Conservation (phyloP, 2,329 filamentous ascomycete species). For the Sarocladium kiliense region DNA sequence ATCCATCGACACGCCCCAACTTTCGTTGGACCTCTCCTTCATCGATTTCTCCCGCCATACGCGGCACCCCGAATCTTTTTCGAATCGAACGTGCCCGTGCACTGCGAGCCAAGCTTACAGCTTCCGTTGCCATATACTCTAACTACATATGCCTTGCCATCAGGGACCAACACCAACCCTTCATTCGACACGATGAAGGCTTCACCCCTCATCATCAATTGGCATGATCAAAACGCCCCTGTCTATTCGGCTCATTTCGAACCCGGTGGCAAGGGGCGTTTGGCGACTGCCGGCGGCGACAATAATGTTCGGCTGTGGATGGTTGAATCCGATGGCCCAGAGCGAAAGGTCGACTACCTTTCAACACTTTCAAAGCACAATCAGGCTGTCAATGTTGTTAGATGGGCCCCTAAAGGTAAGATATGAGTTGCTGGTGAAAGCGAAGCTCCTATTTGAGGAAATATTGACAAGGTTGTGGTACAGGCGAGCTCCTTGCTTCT, state of each 20-base stretch:
- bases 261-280: conserved; percentile 79
- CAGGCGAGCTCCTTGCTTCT: conserved; percentile 88
- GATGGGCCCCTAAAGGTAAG: conserved; percentile 89
- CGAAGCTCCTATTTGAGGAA: no score
- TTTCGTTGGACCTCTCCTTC: not conserved
- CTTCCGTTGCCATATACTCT: not conserved
- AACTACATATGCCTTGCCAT: conserved; percentile 22
- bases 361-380: conserved; percentile 91
- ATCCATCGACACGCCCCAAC: not conserved
- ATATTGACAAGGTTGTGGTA: no score
- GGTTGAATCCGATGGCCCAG: conserved; percentile 77
- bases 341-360: conserved; percentile 85
- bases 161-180: conserved; percentile 17
- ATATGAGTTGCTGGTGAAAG: no score
- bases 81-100: not conserved
- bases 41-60: conserved; percentile 4
- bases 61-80: not conserved
- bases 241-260: conserved; percentile 98
- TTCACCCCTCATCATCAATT: conserved; percentile 92
- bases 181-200: conserved; percentile 72
- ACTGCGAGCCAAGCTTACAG: not conserved
- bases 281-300: conserved; percentile 93
- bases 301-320: conserved; percentile 96
- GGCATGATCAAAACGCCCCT: conserved; percentile 95
- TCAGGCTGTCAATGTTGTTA: conserved; percentile 95